Percentiles rank a stretch among this genome's conserved stretches.
phyloP scores from a whole-genome alignment of 345 rosid genomes.

The Hypericum perforatum region DNA sequence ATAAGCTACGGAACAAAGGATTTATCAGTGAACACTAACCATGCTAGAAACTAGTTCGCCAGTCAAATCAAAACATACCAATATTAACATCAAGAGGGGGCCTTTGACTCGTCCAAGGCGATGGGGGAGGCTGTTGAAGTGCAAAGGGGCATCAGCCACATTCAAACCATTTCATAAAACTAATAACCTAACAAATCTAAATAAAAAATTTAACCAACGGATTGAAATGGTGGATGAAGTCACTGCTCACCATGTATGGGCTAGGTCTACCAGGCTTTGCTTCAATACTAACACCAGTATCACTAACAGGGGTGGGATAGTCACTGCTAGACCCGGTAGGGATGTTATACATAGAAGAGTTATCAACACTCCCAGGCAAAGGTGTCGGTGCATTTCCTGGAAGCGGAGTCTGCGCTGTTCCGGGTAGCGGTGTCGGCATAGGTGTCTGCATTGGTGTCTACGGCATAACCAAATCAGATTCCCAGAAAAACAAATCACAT shows the following conservation, averaged over 20 bases:
- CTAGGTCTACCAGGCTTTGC: slow-evolving; percentile 68
- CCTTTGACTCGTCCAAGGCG: slow-evolving; percentile 82
- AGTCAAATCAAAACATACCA: slow-evolving; percentile 46
- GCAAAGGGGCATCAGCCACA: slow-evolving; percentile 1
- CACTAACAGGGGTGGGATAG: slow-evolving; percentile 71
- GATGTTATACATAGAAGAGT: slow-evolving; percentile 65
- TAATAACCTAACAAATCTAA: not conserved
- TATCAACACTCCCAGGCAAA: slow-evolving; percentile 49
- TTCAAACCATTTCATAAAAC: not conserved
- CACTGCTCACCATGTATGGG: slow-evolving; percentile 57
- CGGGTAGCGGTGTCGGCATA: slow-evolving; percentile 65
- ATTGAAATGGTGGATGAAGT: slow-evolving; percentile 1
- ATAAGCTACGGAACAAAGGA: slow-evolving; percentile 46
- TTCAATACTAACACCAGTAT: slow-evolving; percentile 47
- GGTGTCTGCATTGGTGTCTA: slow-evolving; percentile 93
- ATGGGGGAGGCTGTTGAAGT: slow-evolving; percentile 63
- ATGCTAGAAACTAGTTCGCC: slow-evolving; percentile 5
- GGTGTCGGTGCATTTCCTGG: slow-evolving; percentile 24
- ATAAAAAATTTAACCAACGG: not conserved
- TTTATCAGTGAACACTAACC: slow-evolving; percentile 12
- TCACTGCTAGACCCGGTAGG: slow-evolving; percentile 74
- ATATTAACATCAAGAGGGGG: slow-evolving; percentile 82
- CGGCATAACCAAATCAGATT: slow-evolving; percentile 10
- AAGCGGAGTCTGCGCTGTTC: slow-evolving; percentile 25
- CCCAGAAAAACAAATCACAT: not conserved